Evolutionary conservation across 2,329 filamentous ascomycete genomes (phyloP).

Genomic region (Neurospora sp.): DNA sequence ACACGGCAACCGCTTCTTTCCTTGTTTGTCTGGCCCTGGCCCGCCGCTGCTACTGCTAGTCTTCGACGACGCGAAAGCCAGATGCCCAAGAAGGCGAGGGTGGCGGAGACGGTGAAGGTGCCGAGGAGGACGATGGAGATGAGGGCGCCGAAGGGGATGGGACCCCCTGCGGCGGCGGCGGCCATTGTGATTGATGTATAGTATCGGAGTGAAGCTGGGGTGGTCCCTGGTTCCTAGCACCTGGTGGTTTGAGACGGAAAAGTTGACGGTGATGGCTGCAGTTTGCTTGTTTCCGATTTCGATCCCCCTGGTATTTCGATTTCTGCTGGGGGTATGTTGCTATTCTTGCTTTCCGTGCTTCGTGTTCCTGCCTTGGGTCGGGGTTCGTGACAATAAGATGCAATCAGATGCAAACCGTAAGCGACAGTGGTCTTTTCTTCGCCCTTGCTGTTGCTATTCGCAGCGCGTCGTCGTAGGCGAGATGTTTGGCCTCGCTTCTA

Average conservation of each 20-base stretch:
- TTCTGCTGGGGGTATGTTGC: background rate
- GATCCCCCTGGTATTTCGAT: background rate
- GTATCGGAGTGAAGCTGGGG: background rate
- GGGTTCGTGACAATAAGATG: background rate
- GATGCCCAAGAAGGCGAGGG: constrained; percentile 32
- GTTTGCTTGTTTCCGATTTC: background rate
- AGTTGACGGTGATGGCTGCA: background rate
- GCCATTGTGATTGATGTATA: background rate
- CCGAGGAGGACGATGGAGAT: constrained; percentile 39
- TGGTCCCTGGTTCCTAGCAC: background rate
- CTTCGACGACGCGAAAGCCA: constrained; percentile 24
- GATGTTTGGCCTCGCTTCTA: background rate
- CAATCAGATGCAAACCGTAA: background rate
- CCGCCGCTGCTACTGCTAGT: background rate
- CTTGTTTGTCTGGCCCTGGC: background rate
- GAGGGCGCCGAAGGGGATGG: constrained; percentile 25
- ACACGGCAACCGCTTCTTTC: background rate
- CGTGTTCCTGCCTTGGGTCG: background rate
- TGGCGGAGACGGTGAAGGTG: constrained; percentile 34
- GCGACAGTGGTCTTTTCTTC: background rate
- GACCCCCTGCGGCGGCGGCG: background rate
- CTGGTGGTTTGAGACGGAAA: background rate
- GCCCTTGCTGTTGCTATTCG: background rate
- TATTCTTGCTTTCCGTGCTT: background rate
- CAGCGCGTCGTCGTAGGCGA: background rate